Percentiles rank a stretch among this genome's conserved stretches.
These are phyloP conservation scores for Cubamyces sp. DNA, from an alignment of 768 basidiomycete species.

Conservation along the genomic window DNA sequence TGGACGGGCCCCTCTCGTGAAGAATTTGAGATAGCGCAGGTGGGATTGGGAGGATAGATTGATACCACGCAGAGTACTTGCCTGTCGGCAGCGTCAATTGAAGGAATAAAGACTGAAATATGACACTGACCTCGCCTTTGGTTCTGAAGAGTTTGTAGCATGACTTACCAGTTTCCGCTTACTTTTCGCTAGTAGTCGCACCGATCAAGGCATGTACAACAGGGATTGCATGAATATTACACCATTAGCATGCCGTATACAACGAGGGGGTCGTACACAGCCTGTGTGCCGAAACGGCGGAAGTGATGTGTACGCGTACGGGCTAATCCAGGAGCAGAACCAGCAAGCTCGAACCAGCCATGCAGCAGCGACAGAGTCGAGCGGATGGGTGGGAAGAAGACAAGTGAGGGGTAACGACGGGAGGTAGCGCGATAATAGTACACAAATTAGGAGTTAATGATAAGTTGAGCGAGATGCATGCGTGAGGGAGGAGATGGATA, in stretches of 20 bases:
- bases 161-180: no score
- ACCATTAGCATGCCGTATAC: background rate
- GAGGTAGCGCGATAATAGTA: slow-evolving; percentile 6
- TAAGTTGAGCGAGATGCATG: slow-evolving; percentile 18
- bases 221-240: background rate
- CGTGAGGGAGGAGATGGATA: background rate
- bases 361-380: background rate
- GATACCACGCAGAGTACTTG: no score
- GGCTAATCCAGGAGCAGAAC: slow-evolving; percentile 5
- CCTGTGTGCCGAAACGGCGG: background rate
- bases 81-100: no score
- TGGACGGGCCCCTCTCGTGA: no score
- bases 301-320: background rate
- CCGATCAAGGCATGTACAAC: background rate
- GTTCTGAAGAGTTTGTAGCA: no score
- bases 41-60: no score
- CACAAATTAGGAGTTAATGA: slow-evolving; percentile 22
- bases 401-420: background rate
- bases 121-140: no score
- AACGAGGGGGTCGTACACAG: background rate
- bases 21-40: no score
- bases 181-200: background rate
- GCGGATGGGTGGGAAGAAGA: background rate
- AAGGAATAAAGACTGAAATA: no score
- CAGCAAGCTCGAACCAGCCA: slow-evolving; percentile 16